Conservation (phyloP, 257 asterid genomes). For the Paulownia fortunei region DNA sequence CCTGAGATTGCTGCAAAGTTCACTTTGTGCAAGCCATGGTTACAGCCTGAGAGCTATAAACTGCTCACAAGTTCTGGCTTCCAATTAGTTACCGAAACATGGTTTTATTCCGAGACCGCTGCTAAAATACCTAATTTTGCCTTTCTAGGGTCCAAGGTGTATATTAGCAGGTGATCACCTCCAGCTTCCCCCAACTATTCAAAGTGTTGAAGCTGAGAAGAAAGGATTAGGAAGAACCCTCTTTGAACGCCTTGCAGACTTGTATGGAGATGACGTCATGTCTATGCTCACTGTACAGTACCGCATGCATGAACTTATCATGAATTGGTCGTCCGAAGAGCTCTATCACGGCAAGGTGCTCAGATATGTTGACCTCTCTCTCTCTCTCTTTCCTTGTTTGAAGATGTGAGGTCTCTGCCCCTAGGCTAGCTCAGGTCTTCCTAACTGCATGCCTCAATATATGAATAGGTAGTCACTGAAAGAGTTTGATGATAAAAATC, state of each 20-base stretch:
- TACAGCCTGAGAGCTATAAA: not conserved
- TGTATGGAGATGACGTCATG: conserved; percentile 77
- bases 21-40: not conserved
- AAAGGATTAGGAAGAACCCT: conserved; percentile 95
- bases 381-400: too few relatives aligned
- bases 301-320: conserved; percentile 93
- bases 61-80: conserved; percentile 3
- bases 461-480: not conserved
- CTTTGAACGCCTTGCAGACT: conserved; percentile 89
- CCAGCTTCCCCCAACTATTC: conserved; percentile 98
- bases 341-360: conserved; percentile 89
- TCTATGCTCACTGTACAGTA: conserved; percentile 99
- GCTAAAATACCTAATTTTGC: conserved; percentile 32
- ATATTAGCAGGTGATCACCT: conserved; percentile 94
- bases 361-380: conserved; percentile 2
- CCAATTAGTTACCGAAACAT: conserved; percentile 11
- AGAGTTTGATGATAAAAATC: conserved; percentile 15
- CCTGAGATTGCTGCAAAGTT: not conserved
- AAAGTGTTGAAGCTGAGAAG: conserved; percentile 95
- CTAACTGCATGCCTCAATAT: not conserved
- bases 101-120: conserved; percentile 16
- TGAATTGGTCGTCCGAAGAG: conserved; percentile 95
- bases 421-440: not conserved
- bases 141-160: conserved; percentile 84
- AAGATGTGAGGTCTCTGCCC: too few relatives aligned